Base-by-base conservation (phyloP, 768 basidiomycete species). In the Phlebiopsis gigantea region DNA sequence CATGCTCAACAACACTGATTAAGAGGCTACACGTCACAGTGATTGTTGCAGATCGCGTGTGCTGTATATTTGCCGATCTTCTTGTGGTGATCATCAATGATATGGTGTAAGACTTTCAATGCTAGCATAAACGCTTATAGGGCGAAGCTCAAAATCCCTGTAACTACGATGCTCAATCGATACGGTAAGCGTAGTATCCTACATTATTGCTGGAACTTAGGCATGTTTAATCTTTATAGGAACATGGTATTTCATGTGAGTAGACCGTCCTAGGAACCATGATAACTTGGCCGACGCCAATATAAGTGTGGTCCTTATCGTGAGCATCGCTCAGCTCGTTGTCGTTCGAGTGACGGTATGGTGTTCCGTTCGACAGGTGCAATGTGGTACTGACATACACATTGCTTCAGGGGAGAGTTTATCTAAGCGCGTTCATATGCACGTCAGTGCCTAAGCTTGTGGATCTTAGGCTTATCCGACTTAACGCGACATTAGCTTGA, bases 191-290 rank as follows among this genome's bases (percentile, higher is more conserved):
- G n/a, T n/a, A n/a, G n/a, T n/a, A n/a, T n/a, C 14, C 19, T 15
- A 17, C 21, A 19, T 14, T 14, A 9, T 2, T 19, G 6, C 29
- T 54, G 2, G 5, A 6, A 10, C 22, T 2, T 26, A 6, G 22
- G 12, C n/a, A 56, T 25, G 15, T 26, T 7, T 8, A 7, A 17
- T 2, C 5, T 41, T 19, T 41, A 1, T 25, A 56, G 55, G 55
- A 2, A 51, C 56, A n/a, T 24, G 43, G 8, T 52, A 57, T 29
- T 57, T 57, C 24, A 19, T 57, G 50, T 31, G 29, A 19, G 54
- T 55, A 21, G 1, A 10, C 9, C 44, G 17, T 19, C 17, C 15
- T 12, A 12, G 14, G 43, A 12, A 6, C 17, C 41, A 8, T 26
- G 3, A 19, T 39, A 12, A 12, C 12, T 17, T 9, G 8, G 12